phyloP scores from a whole-genome alignment of 2,329 filamentous ascomycete genomes.

The Helicocarpus griseus region DNA sequence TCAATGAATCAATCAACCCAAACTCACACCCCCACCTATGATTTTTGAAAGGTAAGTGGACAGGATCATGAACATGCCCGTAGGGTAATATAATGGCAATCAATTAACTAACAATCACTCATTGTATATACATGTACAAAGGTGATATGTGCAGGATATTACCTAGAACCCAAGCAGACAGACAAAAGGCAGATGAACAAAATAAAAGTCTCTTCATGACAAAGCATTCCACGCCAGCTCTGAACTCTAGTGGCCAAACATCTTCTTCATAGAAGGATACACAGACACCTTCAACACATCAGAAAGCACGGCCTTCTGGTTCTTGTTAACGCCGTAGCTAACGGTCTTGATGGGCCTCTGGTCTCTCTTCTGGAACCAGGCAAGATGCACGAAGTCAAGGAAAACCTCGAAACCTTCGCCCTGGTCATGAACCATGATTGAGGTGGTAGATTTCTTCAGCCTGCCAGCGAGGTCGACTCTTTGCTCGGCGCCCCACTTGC shows the following conservation, averaged over 20 bases:
- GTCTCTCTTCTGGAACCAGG: constrained; percentile 1
- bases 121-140: too few species aligned
- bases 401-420: not conserved
- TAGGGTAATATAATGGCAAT: too few species aligned
- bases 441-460: not conserved
- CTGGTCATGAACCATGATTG: constrained; percentile 1
- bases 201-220: not conserved
- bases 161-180: too few species aligned
- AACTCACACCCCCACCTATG: too few species aligned
- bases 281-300: not conserved
- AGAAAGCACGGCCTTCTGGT: not conserved
- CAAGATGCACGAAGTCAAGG: not conserved
- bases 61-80: too few species aligned
- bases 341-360: not conserved
- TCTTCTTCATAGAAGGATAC: not conserved
- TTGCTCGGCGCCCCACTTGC: not conserved
- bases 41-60: too few species aligned
- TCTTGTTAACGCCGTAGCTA: not conserved
- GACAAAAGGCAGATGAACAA: not conserved
- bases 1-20: too few species aligned
- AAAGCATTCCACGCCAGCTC: too few species aligned
- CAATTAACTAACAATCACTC: too few species aligned
- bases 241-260: not conserved
- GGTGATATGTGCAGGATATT: too few species aligned
- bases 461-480: not conserved